Conservation (phyloP, 1,139 yeast genomes). For the Saccharomyces uvarum region DNA sequence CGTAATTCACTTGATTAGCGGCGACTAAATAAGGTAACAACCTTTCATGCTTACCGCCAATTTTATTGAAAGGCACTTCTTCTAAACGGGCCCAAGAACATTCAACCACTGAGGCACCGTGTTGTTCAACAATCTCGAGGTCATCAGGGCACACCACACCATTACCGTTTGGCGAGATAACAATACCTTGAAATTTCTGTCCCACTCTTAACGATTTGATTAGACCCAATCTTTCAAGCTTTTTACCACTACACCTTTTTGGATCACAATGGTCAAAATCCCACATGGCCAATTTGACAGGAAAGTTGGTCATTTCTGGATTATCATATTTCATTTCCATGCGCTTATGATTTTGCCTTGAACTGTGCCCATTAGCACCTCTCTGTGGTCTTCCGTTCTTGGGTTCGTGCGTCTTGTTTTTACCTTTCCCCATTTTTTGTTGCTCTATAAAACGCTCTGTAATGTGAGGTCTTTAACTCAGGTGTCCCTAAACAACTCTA, state of each 20-base stretch:
- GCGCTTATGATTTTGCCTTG: slow-evolving; percentile 46
- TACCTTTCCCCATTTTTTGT: slow-evolving; percentile 35
- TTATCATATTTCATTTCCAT: slow-evolving; percentile 31
- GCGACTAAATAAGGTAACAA: slow-evolving; percentile 88
- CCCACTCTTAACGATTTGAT: slow-evolving; percentile 76
- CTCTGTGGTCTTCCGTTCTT: slow-evolving; percentile 32
- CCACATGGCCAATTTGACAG: slow-evolving; percentile 81
- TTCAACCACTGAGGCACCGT: slow-evolving; percentile 94
- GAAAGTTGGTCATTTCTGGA: slow-evolving; percentile 46
- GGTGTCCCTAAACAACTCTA: neutral
- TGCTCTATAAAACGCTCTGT: neutral
- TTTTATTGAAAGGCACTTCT: slow-evolving; percentile 86
- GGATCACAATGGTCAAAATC: slow-evolving; percentile 98
- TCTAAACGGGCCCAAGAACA: slow-evolving; percentile 97
- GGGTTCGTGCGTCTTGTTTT: slow-evolving; percentile 48
- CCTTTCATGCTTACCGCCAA: slow-evolving; percentile 87
- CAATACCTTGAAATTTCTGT: slow-evolving; percentile 83
- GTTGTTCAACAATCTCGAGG: slow-evolving; percentile 59
- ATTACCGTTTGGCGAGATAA: slow-evolving; percentile 90
- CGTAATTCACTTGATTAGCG: slow-evolving; percentile 94
- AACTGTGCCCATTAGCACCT: slow-evolving; percentile 52
- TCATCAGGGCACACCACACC: slow-evolving; percentile 90
- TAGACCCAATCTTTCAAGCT: slow-evolving; percentile 78
- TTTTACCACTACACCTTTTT: slow-evolving; percentile 93
- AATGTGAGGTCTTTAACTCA: neutral